These are phyloP conservation scores for Zygosaccharomyces pseudobailii DNA, from an alignment of 1,139 yeast species.

Conservation along the genomic window DNA sequence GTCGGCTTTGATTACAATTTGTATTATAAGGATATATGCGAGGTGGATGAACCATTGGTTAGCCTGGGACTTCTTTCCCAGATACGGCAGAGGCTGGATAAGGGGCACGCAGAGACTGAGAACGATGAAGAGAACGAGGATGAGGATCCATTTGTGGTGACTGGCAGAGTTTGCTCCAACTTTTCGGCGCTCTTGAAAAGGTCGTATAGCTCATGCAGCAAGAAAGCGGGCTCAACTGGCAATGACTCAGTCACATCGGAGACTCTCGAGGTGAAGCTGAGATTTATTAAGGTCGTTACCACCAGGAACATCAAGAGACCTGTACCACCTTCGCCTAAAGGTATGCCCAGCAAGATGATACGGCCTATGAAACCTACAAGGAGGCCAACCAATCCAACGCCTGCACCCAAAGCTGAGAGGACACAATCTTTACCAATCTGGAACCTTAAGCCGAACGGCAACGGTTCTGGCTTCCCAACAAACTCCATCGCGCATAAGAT, in stretches of 20 bases:
- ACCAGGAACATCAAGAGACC: constrained; percentile 8
- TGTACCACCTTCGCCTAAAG: constrained; percentile 3
- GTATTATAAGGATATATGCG: constrained; percentile 68
- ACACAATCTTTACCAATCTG: constrained; percentile 61
- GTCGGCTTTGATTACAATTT: constrained; percentile 53
- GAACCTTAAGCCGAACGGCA: constrained; percentile 36
- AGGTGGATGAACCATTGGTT: constrained; percentile 73
- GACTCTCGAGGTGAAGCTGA: constrained; percentile 61
- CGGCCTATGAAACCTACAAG: constrained; percentile 13
- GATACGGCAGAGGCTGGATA: constrained; percentile 30
- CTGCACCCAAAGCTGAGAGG: constrained; percentile 55
- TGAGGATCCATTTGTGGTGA: constrained; percentile 41
- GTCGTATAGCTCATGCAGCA: constrained; percentile 37
- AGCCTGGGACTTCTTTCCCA: constrained; percentile 62
- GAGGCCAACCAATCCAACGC: constrained; percentile 35
- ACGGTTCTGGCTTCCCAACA: constrained; percentile 37
- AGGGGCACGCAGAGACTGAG: constrained; percentile 18
- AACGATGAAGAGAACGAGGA: constrained; percentile 16
- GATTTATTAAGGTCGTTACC: constrained; percentile 43
- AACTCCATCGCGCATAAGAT: constrained; percentile 39
- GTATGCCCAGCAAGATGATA: constrained; percentile 4
- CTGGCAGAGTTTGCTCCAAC: constrained; percentile 71
- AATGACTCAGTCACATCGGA: constrained; percentile 30
- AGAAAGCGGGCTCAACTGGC: constrained; percentile 7
- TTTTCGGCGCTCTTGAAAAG: constrained; percentile 53